These are phyloP conservation scores for Cercis canadensis DNA, from an alignment of 306 rosid genomes.

Conservation along the genomic window DNA sequence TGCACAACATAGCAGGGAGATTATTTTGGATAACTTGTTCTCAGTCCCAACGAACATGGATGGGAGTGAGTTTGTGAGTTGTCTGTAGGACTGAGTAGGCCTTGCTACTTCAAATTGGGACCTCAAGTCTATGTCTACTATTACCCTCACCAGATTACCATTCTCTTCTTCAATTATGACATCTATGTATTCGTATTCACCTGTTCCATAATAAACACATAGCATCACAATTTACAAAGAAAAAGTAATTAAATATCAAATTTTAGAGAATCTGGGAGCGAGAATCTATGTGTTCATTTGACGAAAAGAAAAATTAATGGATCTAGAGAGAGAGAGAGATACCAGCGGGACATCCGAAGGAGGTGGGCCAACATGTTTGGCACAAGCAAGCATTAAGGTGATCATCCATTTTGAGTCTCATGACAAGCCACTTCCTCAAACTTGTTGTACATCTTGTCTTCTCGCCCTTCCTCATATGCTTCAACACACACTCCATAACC, in stretches of 20 bases:
- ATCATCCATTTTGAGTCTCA: conserved; percentile 44
- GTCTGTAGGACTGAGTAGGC: conserved; percentile 39
- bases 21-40: too few relatives aligned
- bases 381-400: conserved; percentile 37
- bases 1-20: neutral
- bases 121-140: conserved; percentile 57
- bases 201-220: conserved; percentile 8
- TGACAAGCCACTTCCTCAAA: conserved; percentile 38
- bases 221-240: neutral
- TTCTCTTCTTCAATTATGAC: conserved; percentile 22
- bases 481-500: conserved; percentile 32
- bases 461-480: conserved; percentile 20
- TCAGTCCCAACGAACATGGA: conserved; percentile 13
- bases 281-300: too few relatives aligned
- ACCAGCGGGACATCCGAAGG: conserved; percentile 53
- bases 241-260: too few relatives aligned
- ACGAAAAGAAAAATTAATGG: too few relatives aligned
- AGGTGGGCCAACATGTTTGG: conserved; percentile 48
- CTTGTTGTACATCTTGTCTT: neutral
- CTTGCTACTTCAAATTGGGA: conserved; percentile 46
- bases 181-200: conserved; percentile 51
- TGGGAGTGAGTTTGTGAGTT: conserved; percentile 44
- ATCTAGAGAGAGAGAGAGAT: neutral
- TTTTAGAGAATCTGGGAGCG: too few relatives aligned
- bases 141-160: conserved; percentile 33